These are phyloP conservation scores for Geoglossum cookeanum DNA, from an alignment of 2,329 filamentous ascomycete genomes.

Conservation along the genomic window DNA sequence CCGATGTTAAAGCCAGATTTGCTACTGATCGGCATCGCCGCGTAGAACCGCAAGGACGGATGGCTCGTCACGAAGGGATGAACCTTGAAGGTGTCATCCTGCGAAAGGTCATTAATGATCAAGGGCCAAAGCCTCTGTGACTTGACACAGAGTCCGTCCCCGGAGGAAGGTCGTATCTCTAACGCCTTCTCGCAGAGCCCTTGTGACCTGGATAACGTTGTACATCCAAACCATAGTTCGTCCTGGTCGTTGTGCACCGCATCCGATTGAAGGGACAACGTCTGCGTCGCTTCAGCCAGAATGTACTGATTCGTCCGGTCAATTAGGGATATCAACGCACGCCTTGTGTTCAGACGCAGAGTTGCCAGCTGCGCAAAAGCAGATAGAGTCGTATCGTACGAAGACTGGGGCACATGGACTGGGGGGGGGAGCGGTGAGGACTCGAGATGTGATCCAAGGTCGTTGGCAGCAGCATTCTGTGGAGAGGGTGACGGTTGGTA, in stretches of 20 bases:
- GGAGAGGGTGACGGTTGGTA: background rate
- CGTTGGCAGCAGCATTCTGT: background rate
- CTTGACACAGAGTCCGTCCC: background rate
- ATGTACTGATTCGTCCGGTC: slow-evolving; percentile 30
- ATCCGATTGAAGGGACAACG: slow-evolving; percentile 10
- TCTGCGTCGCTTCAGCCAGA: slow-evolving; percentile 30
- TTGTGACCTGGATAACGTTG: background rate
- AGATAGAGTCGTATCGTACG: slow-evolving; percentile 24
- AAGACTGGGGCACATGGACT: background rate
- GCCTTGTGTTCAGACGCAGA: slow-evolving; percentile 27
- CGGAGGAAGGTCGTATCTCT: background rate
- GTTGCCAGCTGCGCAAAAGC: slow-evolving; percentile 31
- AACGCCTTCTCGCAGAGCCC: background rate
- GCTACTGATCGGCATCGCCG: slow-evolving; percentile 15
- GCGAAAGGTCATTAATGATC: background rate
- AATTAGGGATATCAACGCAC: slow-evolving; percentile 30
- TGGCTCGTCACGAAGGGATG: slow-evolving; percentile 15
- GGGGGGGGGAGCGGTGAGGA: background rate
- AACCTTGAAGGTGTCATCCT: slow-evolving; percentile 13
- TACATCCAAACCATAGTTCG: background rate
- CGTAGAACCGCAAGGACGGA: slow-evolving; percentile 16
- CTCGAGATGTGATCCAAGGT: background rate
- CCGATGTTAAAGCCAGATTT: slow-evolving; percentile 17
- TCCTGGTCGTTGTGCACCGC: background rate
- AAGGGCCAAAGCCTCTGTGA: background rate